Base-by-base conservation (phyloP, 345 rosid species). In the Eutrema heterophyllum region DNA sequence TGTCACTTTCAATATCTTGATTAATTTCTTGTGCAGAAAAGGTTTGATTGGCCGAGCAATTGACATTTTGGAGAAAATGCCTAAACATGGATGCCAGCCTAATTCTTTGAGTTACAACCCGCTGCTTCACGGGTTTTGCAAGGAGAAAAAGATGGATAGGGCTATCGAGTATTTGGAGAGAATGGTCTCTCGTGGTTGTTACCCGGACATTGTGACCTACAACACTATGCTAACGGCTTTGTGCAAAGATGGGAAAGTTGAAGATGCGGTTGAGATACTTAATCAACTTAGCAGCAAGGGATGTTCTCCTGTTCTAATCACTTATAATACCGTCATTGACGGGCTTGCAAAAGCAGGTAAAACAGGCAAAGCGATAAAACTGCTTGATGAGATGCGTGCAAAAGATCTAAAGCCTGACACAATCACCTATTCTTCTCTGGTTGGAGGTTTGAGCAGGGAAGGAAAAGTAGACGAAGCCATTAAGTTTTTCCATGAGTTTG, bases 181-280 rank as follows among this genome's bases (percentile, higher is more conserved):
- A 70, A 94, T 94, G 97, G 88, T 85, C 46, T 85, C 96, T 55
- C 85, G 90, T 67, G 96, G 94, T 6, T 94, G 95, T 78, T 88
- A 89, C 72, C 98, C 98, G 5, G 93, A 94, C 76, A 91, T 91
- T 57, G 97, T 94, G 62, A 89, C 97, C 12, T 94, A 94, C 68
- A 94, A 91, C 81, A 91, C 94, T 45, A 72, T 94, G 83, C 80
- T 94, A 4, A 84, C 91, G 13, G 98, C 93, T 59, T 75, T 94
- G 53, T 88, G 92, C 81, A 91, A 85, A 81, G 97, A 88, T 46
- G 96, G 93, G 57, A 91, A 89, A 75, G 93, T 94, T 44, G 95
- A 89, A 60, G 83, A 77, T 63, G 98, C 98, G 4, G 88, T 94
- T 58, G 97, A 91, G 85, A 67, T 94, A 61, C 89, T 94, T 46